Percentiles rank a stretch among this genome's conserved stretches.
Conservation (phyloP, 306 rosid genomes). For the Heteromeles arbutifolia region DNA sequence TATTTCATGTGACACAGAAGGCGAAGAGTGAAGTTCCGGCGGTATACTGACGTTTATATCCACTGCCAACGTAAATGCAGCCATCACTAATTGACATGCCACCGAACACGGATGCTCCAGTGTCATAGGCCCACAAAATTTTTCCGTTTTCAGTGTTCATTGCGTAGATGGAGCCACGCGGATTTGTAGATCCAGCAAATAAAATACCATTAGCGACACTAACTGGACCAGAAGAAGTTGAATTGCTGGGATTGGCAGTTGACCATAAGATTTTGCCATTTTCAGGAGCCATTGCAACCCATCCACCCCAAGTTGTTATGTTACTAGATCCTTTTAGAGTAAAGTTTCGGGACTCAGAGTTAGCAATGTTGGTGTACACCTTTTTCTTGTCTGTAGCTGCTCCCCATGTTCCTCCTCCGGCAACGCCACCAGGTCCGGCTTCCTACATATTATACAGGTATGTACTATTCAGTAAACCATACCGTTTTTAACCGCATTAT, state of each 20-base stretch:
- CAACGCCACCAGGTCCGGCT: constrained; percentile 43
- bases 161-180: constrained; percentile 34
- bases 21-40: constrained; percentile 7
- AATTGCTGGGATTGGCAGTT: constrained; percentile 25
- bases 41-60: background rate
- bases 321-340: constrained; percentile 34
- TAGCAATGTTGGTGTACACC: constrained; percentile 51
- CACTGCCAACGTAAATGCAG: constrained; percentile 40
- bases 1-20: background rate
- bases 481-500: no score
- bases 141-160: constrained; percentile 28
- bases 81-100: constrained; percentile 53
- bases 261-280: constrained; percentile 47
- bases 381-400: constrained; percentile 44
- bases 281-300: constrained; percentile 49
- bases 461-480: no score
- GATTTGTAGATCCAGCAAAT: constrained; percentile 35
- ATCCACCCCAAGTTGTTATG: constrained; percentile 35
- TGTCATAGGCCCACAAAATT: constrained; percentile 36
- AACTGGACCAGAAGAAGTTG: constrained; percentile 32
- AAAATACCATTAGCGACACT: constrained; percentile 45
- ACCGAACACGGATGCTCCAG: constrained; percentile 39
- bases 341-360: constrained; percentile 22
- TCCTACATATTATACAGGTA: constrained; percentile 17
- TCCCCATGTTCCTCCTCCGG: constrained; percentile 53